phyloP scores from a whole-genome alignment of 2,329 filamentous ascomycete genomes.

The Botrytis pseudocinerea region DNA sequence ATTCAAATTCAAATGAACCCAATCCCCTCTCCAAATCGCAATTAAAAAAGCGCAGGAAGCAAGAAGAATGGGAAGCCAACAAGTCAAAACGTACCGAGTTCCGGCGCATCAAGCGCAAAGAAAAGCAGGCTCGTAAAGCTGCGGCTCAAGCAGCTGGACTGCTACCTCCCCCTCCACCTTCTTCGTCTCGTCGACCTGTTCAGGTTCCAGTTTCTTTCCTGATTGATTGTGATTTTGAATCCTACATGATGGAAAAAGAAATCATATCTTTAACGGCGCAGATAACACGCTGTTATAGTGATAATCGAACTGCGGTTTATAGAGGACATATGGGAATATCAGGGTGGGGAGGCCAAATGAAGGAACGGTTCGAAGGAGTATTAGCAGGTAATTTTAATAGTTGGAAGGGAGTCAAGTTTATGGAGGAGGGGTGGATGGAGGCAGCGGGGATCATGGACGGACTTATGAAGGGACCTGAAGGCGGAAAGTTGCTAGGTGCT shows the following conservation, averaged over 20 bases:
- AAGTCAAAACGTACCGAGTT: constrained; percentile 58
- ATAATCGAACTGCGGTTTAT: constrained; percentile 71
- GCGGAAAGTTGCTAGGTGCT: constrained; percentile 59
- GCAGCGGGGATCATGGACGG: constrained; percentile 66
- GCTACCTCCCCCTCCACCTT: constrained; percentile 16
- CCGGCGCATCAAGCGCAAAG: constrained; percentile 54
- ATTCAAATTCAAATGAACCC: neutral
- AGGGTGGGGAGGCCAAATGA: constrained; percentile 74
- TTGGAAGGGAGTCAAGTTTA: constrained; percentile 78
- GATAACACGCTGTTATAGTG: constrained; percentile 84
- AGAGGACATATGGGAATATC: constrained; percentile 73
- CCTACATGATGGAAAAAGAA: constrained; percentile 86
- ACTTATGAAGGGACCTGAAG: constrained; percentile 60
- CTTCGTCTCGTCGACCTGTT: constrained; percentile 39
- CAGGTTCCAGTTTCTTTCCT: constrained; percentile 77
- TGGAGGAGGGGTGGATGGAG: constrained; percentile 71
- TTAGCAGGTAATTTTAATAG: constrained; percentile 68
- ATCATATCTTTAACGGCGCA: constrained; percentile 79
- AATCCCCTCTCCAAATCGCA: constrained; percentile 75
- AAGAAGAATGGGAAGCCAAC: constrained; percentile 73
- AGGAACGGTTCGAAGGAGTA: constrained; percentile 75
- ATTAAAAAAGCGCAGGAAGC: constrained; percentile 73
- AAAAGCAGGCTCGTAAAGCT: constrained; percentile 52
- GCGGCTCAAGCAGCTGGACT: constrained; percentile 45
- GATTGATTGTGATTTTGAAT: constrained; percentile 89